phyloP scores from a whole-genome alignment of 768 basidiomycete genomes.

The Macrolepiota albuminosa region DNA sequence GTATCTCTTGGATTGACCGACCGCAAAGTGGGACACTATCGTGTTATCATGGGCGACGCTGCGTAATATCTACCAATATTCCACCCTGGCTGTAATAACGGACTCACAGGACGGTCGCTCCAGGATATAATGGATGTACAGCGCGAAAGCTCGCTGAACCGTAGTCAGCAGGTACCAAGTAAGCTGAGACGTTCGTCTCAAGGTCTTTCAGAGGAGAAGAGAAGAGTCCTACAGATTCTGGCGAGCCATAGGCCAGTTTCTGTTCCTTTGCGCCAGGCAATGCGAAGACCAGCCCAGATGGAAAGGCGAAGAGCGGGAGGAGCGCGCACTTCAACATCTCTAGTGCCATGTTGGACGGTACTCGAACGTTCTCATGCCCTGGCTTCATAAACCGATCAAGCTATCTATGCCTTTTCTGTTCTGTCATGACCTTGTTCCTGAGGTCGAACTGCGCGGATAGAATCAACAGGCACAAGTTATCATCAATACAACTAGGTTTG shows the following conservation, averaged over 20 bases:
- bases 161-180: constrained; percentile 17
- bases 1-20: constrained; percentile 19
- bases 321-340: not conserved
- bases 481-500: not conserved
- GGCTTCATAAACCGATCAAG: not conserved
- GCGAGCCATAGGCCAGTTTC: constrained; percentile 9
- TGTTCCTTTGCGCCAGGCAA: not conserved
- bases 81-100: not conserved
- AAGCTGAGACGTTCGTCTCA: constrained; percentile 19
- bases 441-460: not conserved
- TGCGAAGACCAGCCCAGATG: not conserved
- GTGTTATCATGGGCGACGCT: constrained; percentile 20
- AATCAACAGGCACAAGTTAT: not conserved
- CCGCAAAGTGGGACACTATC: constrained; percentile 23
- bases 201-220: constrained; percentile 17
- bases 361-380: not conserved
- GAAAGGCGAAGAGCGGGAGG: not conserved
- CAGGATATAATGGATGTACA: constrained; percentile 22
- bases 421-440: not conserved
- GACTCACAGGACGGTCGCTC: constrained; percentile 22
- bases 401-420: not conserved
- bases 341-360: not conserved
- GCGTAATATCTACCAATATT: not conserved
- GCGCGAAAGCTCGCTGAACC: constrained; percentile 17
- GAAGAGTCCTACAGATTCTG: constrained; percentile 17